Conservation (phyloP, 768 basidiomycete species). For the Leucogyrophana mollusca region DNA sequence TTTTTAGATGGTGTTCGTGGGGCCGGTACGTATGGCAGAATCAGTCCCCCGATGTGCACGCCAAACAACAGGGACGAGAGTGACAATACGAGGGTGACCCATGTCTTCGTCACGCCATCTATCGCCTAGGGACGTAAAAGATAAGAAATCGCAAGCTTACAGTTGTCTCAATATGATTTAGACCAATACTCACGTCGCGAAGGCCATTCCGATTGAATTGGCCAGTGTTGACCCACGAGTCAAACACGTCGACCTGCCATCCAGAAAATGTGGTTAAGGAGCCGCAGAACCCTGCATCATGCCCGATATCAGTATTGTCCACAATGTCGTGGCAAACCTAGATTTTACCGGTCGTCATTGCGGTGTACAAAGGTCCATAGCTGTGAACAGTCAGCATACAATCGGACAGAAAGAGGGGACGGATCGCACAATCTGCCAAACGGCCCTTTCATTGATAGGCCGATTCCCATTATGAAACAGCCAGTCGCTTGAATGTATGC, state of each 20-base stretch:
- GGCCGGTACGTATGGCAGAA: constrained; percentile 41
- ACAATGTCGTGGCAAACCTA: no score
- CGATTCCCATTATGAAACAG: constrained; percentile 89
- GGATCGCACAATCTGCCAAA: constrained; percentile 70
- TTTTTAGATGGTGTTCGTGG: constrained; percentile 40
- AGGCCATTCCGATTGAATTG: constrained; percentile 60
- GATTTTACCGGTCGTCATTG: constrained; percentile 74
- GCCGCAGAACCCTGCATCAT: constrained; percentile 79
- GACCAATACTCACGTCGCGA: constrained; percentile 55
- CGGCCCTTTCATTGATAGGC: constrained; percentile 65
- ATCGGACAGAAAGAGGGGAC: constrained; percentile 4
- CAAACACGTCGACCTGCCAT: constrained; percentile 90
- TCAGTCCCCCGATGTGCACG: constrained; percentile 49
- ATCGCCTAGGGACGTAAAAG: constrained; percentile 56
- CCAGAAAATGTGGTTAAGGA: constrained; percentile 95
- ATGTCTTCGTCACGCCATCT: constrained; percentile 79
- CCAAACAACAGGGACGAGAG: constrained; percentile 81
- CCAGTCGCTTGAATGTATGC: constrained; percentile 86
- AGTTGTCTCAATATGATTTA: not conserved
- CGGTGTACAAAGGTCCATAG: constrained; percentile 86
- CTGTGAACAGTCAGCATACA: constrained; percentile 38
- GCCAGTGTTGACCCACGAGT: constrained; percentile 75
- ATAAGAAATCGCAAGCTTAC: constrained; percentile 3
- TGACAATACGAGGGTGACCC: constrained; percentile 76
- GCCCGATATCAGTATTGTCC: not conserved